These are phyloP conservation scores for Pythium brassicae DNA, from an alignment of 352 stramenopile species.

Conservation along the genomic window DNA sequence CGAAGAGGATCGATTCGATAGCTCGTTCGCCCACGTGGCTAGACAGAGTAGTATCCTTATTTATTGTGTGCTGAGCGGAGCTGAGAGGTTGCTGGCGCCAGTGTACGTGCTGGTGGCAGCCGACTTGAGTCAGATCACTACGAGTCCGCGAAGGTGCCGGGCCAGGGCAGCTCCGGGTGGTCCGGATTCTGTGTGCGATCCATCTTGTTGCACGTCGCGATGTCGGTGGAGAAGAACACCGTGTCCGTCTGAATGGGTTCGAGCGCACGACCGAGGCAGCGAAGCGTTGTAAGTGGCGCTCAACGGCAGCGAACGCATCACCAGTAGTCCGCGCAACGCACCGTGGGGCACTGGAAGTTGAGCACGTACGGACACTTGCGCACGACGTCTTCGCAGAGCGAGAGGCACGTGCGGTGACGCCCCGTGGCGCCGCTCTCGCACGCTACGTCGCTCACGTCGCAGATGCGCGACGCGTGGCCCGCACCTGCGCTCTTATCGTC, in stretches of 20 bases:
- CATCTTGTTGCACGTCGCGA: conserved; percentile 72
- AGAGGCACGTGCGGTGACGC: conserved; percentile 65
- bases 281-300: too few species aligned
- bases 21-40: too few species aligned
- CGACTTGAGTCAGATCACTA: conserved; percentile 11
- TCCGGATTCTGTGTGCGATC: conserved; percentile 67
- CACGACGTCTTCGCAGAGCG: conserved; percentile 82
- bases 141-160: conserved; percentile 62
- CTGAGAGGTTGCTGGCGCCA: too few species aligned
- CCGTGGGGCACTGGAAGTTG: conserved; percentile 76
- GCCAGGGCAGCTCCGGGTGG: conserved; percentile 55
- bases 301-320: too few species aligned
- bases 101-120: not conserved
- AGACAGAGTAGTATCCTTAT: conserved; percentile 3
- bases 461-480: conserved; percentile 3
- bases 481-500: not conserved
- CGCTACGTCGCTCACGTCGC: conserved; percentile 1
- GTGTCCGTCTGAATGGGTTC: conserved; percentile 59
- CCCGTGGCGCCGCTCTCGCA: conserved; percentile 45
- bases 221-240: conserved; percentile 66
- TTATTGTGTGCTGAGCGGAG: conserved; percentile 5
- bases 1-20: conserved; percentile 11
- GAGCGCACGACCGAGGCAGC: not conserved
- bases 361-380: conserved; percentile 83
- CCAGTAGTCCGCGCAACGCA: too few species aligned